These are phyloP conservation scores for Melanogaster broomeanus DNA, from an alignment of 768 basidiomycete genomes.

Conservation along the genomic window DNA sequence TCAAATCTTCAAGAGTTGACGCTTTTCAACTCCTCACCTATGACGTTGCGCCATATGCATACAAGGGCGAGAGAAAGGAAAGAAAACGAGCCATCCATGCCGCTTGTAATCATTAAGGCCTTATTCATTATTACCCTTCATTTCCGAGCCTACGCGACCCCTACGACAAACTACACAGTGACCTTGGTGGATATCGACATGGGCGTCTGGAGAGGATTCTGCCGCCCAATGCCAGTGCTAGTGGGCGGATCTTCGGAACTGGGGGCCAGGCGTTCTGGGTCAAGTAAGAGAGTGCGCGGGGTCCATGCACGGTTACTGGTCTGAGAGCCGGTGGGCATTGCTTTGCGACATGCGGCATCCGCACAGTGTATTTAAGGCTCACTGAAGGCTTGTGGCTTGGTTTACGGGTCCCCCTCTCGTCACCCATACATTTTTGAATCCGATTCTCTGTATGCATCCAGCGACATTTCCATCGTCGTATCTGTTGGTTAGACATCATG, in stretches of 20 bases:
- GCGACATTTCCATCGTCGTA: slow-evolving; percentile 11
- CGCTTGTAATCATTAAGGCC: background rate
- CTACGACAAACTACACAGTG: slow-evolving; percentile 4
- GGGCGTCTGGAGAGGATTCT: background rate
- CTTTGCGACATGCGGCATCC: slow-evolving; percentile 18
- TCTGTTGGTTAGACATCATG: slow-evolving; percentile 21
- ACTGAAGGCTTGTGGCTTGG: background rate
- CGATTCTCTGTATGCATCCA: slow-evolving; percentile 16
- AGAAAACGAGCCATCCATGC: background rate
- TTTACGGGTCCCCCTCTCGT: slow-evolving; percentile 16
- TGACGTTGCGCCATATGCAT: background rate
- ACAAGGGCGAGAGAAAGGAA: background rate
- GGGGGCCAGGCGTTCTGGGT: slow-evolving; percentile 7
- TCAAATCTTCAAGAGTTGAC: background rate
- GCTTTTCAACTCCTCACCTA: background rate
- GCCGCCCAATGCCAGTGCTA: slow-evolving; percentile 6
- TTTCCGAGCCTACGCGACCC: slow-evolving; percentile 19
- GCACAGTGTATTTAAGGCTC: slow-evolving; percentile 24
- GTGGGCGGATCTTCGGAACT: slow-evolving; percentile 11
- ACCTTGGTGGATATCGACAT: background rate
- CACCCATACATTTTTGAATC: slow-evolving; percentile 9
- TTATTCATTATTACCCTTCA: slow-evolving; percentile 10
- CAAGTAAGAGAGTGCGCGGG: slow-evolving; percentile 17
- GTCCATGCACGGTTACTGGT: slow-evolving; percentile 11
- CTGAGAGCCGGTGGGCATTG: slow-evolving; percentile 22